A percentile compares a stretch with the other conserved stretches of the same genome.
Conservation (phyloP, 306 rosid species). For the Quercus robur region DNA sequence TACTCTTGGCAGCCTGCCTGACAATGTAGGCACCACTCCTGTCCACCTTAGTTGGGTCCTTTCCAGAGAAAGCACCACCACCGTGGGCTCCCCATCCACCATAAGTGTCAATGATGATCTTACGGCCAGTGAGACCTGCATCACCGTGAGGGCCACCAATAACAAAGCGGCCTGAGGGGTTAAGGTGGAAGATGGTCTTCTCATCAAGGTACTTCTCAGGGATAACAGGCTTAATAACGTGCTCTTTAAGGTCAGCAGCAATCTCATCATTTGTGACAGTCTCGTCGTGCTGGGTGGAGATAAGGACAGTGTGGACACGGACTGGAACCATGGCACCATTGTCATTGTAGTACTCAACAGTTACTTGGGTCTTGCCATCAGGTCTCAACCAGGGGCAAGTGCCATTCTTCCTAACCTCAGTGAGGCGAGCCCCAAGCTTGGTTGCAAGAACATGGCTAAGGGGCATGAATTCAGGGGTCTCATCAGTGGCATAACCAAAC, state of each 20-base stretch:
- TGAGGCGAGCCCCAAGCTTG: conserved; percentile 87
- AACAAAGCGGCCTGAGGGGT: conserved; percentile 99
- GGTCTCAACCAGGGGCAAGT: conserved; percentile 98
- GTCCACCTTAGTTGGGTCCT: conserved; percentile 99
- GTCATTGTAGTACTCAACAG: conserved; percentile 88
- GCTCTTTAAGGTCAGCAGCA: conserved; percentile 94
- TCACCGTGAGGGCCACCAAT: conserved; percentile 99
- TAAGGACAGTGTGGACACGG: conserved; percentile 97
- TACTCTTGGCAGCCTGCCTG: conserved; percentile 97
- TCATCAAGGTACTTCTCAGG: conserved; percentile 96
- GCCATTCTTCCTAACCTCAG: conserved; percentile 95
- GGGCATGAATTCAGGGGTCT: conserved; percentile 95
- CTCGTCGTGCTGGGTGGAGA: conserved; percentile 98
- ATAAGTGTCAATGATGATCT: conserved; percentile 94
- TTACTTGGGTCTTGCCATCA: conserved; percentile 98
- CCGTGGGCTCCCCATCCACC: conserved; percentile 99
- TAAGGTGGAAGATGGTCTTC: conserved; percentile 98
- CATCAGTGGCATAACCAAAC: conserved; percentile 99
- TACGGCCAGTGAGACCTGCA: conserved; percentile 98
- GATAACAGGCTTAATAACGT: conserved; percentile 92
- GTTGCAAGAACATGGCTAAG: conserved; percentile 97
- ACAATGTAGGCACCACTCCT: conserved; percentile 97
- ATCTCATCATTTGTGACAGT: conserved; percentile 93
- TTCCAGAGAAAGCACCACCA: conserved; percentile 99
- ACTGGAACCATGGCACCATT: conserved; percentile 93